Percentiles rank a stretch among this genome's conserved stretches.
Evolutionary conservation across 768 basidiomycete genomes (phyloP).

Genomic region (Termitomyces sp.): DNA sequence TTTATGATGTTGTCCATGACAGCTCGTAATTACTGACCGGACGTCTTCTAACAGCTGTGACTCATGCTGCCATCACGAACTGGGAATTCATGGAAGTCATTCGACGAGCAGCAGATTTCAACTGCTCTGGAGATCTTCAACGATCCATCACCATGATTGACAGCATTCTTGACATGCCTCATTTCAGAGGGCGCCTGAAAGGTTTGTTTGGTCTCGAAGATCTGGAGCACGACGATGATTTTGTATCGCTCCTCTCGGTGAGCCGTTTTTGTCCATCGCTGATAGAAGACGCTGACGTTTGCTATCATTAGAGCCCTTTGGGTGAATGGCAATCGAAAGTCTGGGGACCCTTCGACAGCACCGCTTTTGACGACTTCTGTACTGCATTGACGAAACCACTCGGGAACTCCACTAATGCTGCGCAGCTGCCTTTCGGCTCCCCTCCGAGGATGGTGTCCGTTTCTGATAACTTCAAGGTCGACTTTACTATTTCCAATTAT

Average conservation of each 20-base stretch:
- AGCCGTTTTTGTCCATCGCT: background rate
- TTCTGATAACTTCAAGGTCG: slow-evolving; percentile 41
- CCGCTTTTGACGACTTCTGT: slow-evolving; percentile 67
- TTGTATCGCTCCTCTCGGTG: slow-evolving; percentile 63
- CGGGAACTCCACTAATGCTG: slow-evolving; percentile 22
- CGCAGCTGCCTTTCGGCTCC: slow-evolving; percentile 41
- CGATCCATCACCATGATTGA: slow-evolving; percentile 59
- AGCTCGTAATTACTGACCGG: background rate
- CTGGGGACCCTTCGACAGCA: slow-evolving; percentile 79
- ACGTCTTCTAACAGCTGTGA: slow-evolving; percentile 53
- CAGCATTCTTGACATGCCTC: slow-evolving; percentile 41
- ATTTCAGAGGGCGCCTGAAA: slow-evolving; percentile 53
- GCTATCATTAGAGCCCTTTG: slow-evolving; percentile 43
- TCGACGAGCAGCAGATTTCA: slow-evolving; percentile 57
- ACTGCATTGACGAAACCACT: slow-evolving; percentile 42
- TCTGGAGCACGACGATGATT: slow-evolving; percentile 72
- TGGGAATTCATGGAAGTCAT: slow-evolving; percentile 91
- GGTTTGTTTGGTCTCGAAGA: slow-evolving; percentile 67
- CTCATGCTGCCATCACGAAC: slow-evolving; percentile 74
- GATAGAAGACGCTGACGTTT: background rate
- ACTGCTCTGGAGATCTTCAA: slow-evolving; percentile 54
- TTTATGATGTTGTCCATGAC: slow-evolving; percentile 2
- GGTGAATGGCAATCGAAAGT: slow-evolving; percentile 77
- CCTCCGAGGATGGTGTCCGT: slow-evolving; percentile 42
- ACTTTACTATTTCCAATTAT: slow-evolving; percentile 64